Evolutionary conservation across 805 yeast species (phyloP), one percentile per base, ranked within the genome.

Genomic region (Candida ficus): DNA sequence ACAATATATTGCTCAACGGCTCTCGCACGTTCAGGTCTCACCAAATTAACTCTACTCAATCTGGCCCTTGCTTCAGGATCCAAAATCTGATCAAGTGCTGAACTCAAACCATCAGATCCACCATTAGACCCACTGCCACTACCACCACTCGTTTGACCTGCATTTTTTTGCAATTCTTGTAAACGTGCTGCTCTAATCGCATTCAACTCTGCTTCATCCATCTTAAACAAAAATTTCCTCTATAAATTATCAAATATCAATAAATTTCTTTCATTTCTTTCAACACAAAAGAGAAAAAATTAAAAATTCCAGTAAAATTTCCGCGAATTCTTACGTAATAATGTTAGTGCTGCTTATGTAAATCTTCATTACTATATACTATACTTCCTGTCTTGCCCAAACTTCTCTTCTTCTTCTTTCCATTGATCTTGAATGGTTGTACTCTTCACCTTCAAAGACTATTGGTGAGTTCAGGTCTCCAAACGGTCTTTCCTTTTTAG

Each of bases 151-250:
- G 28, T 13, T 10, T 54, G 58, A 5, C 73, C 74, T 2, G 74
- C 61, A 45, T 70, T 71, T 46, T 73, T 69, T 59, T 85, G 95
- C 46, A 91, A 67, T 62, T 91, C 96, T 19, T 83, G 81, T 52
- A 91, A 63, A 50, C 98, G 76, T n/a, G 97, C 97, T 33, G 87
- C 88, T 52, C 98, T 76, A 48, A 91, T 85, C 25, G 96, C 96
- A 51, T 82, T 79, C 44, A 91, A 68, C 62, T 91, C 99, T 18
- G 79, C 63, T 58, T 88, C 91, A 53, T 87, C 96, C 96, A 89
- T 88, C 5, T n/a, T n/a, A n/a, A n/a, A n/a, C n/a, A n/a, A n/a
- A n/a, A n/a, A n/a, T n/a, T n/a, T n/a, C n/a, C n/a, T n/a, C n/a
- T n/a, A n/a, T n/a, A n/a, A n/a, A n/a, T n/a, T n/a, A n/a, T n/a